These are phyloP conservation scores for Sphaerulina vaccinii DNA, from an alignment of 2,329 filamentous ascomycete genomes.

Conservation along the genomic window DNA sequence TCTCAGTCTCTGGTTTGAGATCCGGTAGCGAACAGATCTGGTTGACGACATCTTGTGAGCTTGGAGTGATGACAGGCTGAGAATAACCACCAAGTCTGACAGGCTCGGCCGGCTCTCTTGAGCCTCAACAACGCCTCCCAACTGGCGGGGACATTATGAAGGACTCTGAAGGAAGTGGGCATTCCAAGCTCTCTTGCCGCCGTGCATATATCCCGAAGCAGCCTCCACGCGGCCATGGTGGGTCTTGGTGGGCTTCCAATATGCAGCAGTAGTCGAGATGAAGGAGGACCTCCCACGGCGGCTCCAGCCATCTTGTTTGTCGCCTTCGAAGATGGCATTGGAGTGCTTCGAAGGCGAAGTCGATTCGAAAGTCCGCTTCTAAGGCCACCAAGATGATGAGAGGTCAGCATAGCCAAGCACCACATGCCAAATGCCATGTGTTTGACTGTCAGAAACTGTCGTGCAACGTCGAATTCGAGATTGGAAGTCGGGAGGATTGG, in stretches of 20 bases:
- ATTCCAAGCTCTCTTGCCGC: conserved; percentile 6
- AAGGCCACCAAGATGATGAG: not conserved
- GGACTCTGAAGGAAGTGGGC: not conserved
- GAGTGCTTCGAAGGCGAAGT: too few relatives aligned
- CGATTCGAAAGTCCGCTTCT: not conserved
- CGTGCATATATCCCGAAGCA: not conserved
- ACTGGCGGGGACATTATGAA: not conserved
- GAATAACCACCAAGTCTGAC: conserved; percentile 8
- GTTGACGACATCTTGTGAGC: conserved; percentile 13
- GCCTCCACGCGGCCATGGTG: not conserved
- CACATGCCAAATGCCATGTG: too few relatives aligned
- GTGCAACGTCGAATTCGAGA: too few relatives aligned
- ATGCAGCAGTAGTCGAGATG: conserved; percentile 1
- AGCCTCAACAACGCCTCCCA: not conserved
- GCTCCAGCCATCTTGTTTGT: not conserved
- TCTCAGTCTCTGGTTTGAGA: conserved; percentile 5
- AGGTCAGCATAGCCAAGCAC: too few relatives aligned
- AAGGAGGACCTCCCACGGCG: not conserved
- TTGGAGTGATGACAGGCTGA: conserved; percentile 15
- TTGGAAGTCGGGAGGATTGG: too few relatives aligned
- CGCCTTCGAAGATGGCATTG: too few relatives aligned
- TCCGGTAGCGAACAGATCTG: conserved; percentile 9
- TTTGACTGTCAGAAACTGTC: too few relatives aligned
- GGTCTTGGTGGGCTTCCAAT: conserved; percentile 2
- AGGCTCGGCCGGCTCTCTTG: not conserved